Base-by-base conservation (phyloP, 805 yeast genomes). In the Metschnikowia lochheadii region DNA sequence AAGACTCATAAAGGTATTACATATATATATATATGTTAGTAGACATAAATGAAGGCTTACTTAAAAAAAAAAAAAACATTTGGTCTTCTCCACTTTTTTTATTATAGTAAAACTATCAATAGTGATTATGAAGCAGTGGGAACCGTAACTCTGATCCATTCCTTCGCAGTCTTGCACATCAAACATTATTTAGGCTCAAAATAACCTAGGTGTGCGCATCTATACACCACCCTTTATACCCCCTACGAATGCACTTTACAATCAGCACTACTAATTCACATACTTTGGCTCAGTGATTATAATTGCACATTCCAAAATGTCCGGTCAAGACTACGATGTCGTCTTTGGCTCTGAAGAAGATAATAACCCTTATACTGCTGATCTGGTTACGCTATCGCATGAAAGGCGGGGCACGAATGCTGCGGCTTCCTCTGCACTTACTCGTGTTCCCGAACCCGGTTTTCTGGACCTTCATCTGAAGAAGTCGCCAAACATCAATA, bases 281-380 rank as follows among this genome's bases (percentile, higher is more conserved):
- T 31, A 31, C 36, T 18, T 21, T 33, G 45, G 18, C 21, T 14
- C 45, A 33, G 38, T 29, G 38, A 32, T 21, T 33, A 6, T 21
- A 33, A 7, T 42, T 15, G 10, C 36, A n/a, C 15, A 17, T 32
- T 11, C 15, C 8, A 14, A 20, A 21, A 42, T 42, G 45, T 8
- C 45, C 11, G 38, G 34, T 15, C 38, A 18, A 42, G 29, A 42
- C 31, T 23, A 17, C 29, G 37, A 42, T 13, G 52, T 45, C 8
- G 39, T 58, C 23, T 60, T 52, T 42, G 57, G 50, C 20, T 52
- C 57, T 18, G 72, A 66, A 34, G 74, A 70, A 52, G 76, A 72
- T 52, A 72, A 72, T 57, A 71, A 68, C 52, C 77, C 45, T 20
- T 42, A 42, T 34, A 42, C 32, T 10, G 21, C 45, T 33, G 38